Evolutionary conservation across 2,329 filamentous ascomycete genomes (phyloP).

Genomic region (Setomelanomma holmii): DNA sequence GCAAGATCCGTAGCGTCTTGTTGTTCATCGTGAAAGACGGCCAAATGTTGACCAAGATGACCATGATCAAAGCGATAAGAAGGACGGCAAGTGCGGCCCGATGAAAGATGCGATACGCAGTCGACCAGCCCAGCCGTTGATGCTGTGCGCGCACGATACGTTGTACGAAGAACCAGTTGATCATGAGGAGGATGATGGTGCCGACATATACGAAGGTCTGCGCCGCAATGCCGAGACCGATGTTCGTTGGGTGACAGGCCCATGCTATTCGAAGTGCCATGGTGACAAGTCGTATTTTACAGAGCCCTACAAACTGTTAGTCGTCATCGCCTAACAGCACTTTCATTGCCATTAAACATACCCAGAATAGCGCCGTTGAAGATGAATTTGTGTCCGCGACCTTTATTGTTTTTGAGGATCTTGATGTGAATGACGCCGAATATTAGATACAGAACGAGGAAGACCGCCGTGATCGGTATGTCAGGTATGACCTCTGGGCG

Average conservation of each 20-base stretch:
- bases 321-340: not conserved
- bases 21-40: conserved; percentile 70
- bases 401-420: conserved; percentile 50
- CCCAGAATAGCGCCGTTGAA: conserved; percentile 53
- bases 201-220: conserved; percentile 76
- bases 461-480: conserved; percentile 50
- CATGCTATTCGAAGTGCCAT: conserved; percentile 51
- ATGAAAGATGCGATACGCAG: conserved; percentile 57
- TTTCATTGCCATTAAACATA: conserved; percentile 16
- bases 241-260: conserved; percentile 47
- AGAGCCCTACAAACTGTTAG: conserved; percentile 48
- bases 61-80: conserved; percentile 67
- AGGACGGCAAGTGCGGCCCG: conserved; percentile 61
- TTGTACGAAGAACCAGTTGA: conserved; percentile 81
- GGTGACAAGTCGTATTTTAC: conserved; percentile 53
- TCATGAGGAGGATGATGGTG: conserved; percentile 76
- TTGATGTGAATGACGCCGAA: conserved; percentile 51
- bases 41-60: conserved; percentile 70
- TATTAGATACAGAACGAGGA: conserved; percentile 51
- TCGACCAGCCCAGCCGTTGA: conserved; percentile 73
- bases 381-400: conserved; percentile 52
- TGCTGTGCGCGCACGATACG: conserved; percentile 77
- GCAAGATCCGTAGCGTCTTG: conserved; percentile 61
- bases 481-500: conserved; percentile 44
- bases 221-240: conserved; percentile 64